Base-by-base conservation (phyloP, 2,329 filamentous ascomycete species). In the Apiospora sp. region DNA sequence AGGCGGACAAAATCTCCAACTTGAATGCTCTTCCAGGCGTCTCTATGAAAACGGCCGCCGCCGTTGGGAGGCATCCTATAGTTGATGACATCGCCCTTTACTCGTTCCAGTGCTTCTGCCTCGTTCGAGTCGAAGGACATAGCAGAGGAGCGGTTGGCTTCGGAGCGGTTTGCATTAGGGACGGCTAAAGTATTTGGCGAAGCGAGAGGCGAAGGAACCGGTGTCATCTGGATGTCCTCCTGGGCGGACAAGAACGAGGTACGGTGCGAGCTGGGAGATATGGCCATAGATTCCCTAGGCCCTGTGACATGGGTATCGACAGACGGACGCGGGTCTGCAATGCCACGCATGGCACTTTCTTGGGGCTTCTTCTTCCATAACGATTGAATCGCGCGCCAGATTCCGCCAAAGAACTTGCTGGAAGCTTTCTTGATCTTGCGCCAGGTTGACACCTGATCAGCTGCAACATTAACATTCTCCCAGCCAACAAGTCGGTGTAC, bases 1-100 rank as follows among this genome's bases (percentile, higher is more conserved):
- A 99, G 90, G 76, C 97, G 94, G 71, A 99, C 92, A 83, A 98
- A 98, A 82, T 99, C 96, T 68, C 96, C 96, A 12, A 99, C 96
- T 78, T 95, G 92, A 19, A 99, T 88, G 78, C 92, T 97, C 84
- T 99, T 99, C 96, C 96, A 99, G 61, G 91, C 92, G 79, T 98
- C 95, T 77, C 92, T 93, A 82, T 97, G 96, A 84, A 99, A 99
- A 34, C 93, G 90, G 46, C 95, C 94, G 69, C 89, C 92, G 71
- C 92, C 93, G 5, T 90, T 86, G 0, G 88, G 85, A 19, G 90
- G 87, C 73, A 90, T 87, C 67, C 90, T 87, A 43, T 90, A 90
- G 79, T 98, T 94, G 76, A 98, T 89, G 51, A 99, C 81, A 78
- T 90, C 86, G 7, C 85, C 84, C 75, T 88, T 87, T 75, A 87